A percentile compares a stretch with the other conserved stretches of the same genome.
Conservation (phyloP, 257 asterid genomes). For the Cordia subcordata region DNA sequence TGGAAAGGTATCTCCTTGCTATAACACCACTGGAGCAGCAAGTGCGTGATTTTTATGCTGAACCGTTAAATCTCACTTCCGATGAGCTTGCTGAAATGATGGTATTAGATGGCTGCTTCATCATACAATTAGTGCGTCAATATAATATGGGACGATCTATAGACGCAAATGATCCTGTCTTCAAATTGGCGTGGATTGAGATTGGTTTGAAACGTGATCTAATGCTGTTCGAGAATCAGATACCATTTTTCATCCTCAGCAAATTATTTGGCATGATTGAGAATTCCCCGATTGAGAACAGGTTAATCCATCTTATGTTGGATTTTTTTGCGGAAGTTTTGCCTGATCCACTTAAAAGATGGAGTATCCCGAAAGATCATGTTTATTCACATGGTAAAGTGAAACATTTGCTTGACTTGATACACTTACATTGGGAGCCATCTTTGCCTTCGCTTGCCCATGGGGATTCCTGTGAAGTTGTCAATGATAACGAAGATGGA, state of each 20-base stretch:
- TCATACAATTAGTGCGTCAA: not conserved
- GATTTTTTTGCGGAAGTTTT: conserved; percentile 4
- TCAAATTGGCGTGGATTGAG: conserved; percentile 5
- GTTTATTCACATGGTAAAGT: no score
- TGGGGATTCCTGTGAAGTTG: not conserved
- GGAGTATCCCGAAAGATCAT: no score
- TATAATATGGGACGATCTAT: no score
- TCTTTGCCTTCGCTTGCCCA: no score
- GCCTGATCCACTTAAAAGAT: not conserved
- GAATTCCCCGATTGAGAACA: not conserved
- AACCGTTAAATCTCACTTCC: no score
- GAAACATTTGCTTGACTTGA: no score
- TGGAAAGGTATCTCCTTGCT: not conserved
- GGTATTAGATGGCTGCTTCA: not conserved
- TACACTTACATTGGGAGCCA: no score
- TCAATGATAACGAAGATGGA: not conserved
- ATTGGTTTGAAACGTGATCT: conserved; percentile 3
- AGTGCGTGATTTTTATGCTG: no score
- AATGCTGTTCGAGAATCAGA: conserved; percentile 11
- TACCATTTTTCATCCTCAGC: not conserved
- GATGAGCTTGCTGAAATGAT: no score
- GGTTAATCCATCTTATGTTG: not conserved
- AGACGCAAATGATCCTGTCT: not conserved
- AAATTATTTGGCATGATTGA: conserved; percentile 3
- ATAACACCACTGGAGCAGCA: no score